A percentile compares a stretch with the other conserved stretches of the same genome.
Evolutionary conservation across 768 basidiomycete genomes (phyloP).

Genomic region (Cystofilobasidium bisporidii): DNA sequence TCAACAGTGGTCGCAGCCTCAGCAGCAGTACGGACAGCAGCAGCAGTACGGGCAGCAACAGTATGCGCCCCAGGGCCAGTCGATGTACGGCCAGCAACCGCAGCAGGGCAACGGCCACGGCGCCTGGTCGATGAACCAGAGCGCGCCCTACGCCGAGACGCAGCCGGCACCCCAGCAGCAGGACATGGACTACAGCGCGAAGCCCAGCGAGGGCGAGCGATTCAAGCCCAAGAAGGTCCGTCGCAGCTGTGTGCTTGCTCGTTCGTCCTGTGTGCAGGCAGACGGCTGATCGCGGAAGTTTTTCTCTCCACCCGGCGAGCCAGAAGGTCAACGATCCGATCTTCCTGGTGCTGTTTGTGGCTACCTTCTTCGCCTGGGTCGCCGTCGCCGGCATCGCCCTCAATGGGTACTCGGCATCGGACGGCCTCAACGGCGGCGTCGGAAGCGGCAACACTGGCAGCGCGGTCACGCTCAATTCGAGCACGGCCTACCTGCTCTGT

Average conservation of each 20-base stretch:
- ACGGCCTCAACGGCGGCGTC: constrained; percentile 64
- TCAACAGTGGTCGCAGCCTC: constrained; percentile 3
- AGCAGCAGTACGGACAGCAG: constrained; percentile 6
- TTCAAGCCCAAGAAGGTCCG: constrained; percentile 46
- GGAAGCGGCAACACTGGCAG: constrained; percentile 48
- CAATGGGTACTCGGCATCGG: constrained; percentile 52
- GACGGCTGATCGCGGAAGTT: neutral
- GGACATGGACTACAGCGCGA: constrained; percentile 2
- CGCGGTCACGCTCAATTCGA: constrained; percentile 58
- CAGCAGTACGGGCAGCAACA: neutral
- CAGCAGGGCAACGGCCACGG: neutral
- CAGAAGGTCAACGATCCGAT: constrained; percentile 58
- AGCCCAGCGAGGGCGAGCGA: constrained; percentile 32
- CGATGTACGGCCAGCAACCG: neutral
- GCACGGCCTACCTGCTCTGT: constrained; percentile 62
- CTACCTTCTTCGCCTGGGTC: constrained; percentile 61
- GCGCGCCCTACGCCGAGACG: constrained; percentile 13
- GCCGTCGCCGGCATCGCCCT: constrained; percentile 59
- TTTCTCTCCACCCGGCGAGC: neutral
- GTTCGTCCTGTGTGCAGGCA: neutral
- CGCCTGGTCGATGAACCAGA: constrained; percentile 15
- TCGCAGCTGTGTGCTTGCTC: neutral
- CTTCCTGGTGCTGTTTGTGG: constrained; percentile 61
- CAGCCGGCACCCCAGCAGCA: constrained; percentile 7
- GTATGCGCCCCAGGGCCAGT: neutral